Evolutionary conservation across 805 yeast genomes (phyloP).

Genomic region (Candida maltosa): DNA sequence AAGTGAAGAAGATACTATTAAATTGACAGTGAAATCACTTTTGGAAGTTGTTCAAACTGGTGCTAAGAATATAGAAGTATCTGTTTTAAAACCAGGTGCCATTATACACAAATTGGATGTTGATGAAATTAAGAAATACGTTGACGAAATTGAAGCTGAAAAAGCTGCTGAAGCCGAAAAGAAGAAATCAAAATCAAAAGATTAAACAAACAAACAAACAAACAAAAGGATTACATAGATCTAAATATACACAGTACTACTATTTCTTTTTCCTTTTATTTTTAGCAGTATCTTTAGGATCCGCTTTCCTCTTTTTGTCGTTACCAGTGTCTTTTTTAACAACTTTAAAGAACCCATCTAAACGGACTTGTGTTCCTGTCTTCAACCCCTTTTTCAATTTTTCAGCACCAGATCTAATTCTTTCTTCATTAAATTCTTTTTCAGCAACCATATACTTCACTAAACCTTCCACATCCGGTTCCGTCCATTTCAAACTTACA

Average conservation of each 20-base stretch:
- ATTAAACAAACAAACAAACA: conserved; percentile 9
- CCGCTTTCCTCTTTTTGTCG: conserved; percentile 29
- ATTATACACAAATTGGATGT: conserved; percentile 56
- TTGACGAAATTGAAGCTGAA: conserved; percentile 81
- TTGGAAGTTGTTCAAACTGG: conserved; percentile 98
- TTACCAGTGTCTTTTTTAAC: conserved; percentile 48
- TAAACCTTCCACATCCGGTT: conserved; percentile 83
- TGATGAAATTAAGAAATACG: conserved; percentile 72
- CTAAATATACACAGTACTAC: no score
- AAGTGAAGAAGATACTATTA: conserved; percentile 67
- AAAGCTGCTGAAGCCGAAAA: conserved; percentile 80
- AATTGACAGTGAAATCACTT: conserved; percentile 79
- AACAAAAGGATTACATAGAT: no score
- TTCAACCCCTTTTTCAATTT: conserved; percentile 81
- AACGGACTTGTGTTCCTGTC: conserved; percentile 83
- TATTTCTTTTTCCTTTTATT: conserved; percentile 20
- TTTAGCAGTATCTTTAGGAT: conserved; percentile 21
- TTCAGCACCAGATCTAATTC: conserved; percentile 83
- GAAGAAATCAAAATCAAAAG: conserved; percentile 46
- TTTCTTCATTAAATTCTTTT: conserved; percentile 90
- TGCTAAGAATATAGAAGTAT: conserved; percentile 91
- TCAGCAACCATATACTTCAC: conserved; percentile 79
- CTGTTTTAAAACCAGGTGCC: conserved; percentile 73
- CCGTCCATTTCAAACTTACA: conserved; percentile 76
- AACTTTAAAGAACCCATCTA: conserved; percentile 88